Evolutionary conservation across 2,329 filamentous ascomycete species (phyloP), one percentile per base, ranked within the genome.

Genomic region (Neofusicoccum sp.): DNA sequence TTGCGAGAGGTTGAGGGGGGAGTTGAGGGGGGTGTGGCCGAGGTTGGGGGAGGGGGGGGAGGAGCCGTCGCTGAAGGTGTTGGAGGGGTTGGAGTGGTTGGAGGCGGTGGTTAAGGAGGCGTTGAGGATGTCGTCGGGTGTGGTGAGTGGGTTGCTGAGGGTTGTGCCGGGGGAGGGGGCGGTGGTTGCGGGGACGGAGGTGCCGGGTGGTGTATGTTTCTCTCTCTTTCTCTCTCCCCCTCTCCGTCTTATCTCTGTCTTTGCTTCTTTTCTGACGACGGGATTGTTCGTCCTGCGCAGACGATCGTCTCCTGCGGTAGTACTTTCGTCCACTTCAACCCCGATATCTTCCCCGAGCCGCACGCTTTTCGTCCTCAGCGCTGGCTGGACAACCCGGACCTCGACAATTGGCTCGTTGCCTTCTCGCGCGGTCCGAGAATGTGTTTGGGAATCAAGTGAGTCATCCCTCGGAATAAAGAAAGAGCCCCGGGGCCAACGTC

Each of bases 61-160:
- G 9, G 71, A 68, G 6, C 80, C 78, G 77, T 6, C 12, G 4
- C 65, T 16, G 28, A 71, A 76, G 56, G 68, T 71, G 3, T 62
- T 80, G 14, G 76, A 81, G 62, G 73, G 70, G 45, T 65, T 81
- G 43, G 64, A 67, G 2, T 73, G 69, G 39, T 54, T 73, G 54
- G 70, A 68, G 70, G 77, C 73, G 0, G 73, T 79, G n/a, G 76
- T 77, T 65, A 80, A 77, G 61, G 77, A 80, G 66, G 71, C 72
- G 1, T 66, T 80, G n/a, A 71, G 79, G 29, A 65, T 77, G 33
- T 73, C 71, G 1, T 72, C 73, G 7, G 76, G 75, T 11, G 73
- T 78, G 3, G 64, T 67, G 3, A 66, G 70, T 7, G 69, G 71
- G 2, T 60, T 73, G 16, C 63, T 69, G 43, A 68, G 71, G 5